Conservation (phyloP, 1,139 yeast genomes). For the Debaryomyces psychrophilus region DNA sequence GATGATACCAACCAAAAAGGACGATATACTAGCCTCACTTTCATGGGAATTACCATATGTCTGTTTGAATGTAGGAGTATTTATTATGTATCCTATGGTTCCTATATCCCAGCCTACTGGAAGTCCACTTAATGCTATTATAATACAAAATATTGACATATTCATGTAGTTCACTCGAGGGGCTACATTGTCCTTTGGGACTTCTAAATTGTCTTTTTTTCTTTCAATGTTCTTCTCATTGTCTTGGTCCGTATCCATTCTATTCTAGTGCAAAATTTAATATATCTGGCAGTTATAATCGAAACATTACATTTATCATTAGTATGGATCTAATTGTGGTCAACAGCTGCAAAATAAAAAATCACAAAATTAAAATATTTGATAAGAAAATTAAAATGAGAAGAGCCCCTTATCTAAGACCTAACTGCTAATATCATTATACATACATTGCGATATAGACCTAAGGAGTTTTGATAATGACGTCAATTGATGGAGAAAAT, state of each 20-base stretch:
- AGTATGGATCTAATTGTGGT: conserved; percentile 5
- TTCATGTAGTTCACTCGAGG: conserved; percentile 6
- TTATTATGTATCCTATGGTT: conserved; percentile 29
- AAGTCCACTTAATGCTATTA: conserved; percentile 23
- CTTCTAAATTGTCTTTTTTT: conserved; percentile 2
- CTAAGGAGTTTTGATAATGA: not conserved
- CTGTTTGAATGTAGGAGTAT: conserved; percentile 15
- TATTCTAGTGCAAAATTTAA: not conserved
- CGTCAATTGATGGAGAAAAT: conserved; percentile 5
- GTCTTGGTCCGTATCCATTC: conserved; percentile 2
- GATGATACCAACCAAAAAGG: conserved; percentile 23
- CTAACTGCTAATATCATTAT: not conserved
- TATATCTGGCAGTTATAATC: not conserved
- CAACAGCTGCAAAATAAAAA: conserved; percentile 7
- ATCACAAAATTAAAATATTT: conserved; percentile 9
- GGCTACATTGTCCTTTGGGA: not conserved
- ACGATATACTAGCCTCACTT: conserved; percentile 1
- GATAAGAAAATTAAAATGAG: conserved; percentile 4
- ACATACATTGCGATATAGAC: not conserved
- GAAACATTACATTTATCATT: not conserved
- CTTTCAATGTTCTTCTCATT: not conserved
- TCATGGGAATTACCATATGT: not conserved
- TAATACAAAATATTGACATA: conserved; percentile 11
- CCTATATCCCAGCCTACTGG: conserved; percentile 43
- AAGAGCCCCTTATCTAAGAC: conserved; percentile 4